Evolutionary conservation across 2,329 filamentous ascomycete species (phyloP), one percentile per base, ranked within the genome.

Genomic region (Phoma herbarum): DNA sequence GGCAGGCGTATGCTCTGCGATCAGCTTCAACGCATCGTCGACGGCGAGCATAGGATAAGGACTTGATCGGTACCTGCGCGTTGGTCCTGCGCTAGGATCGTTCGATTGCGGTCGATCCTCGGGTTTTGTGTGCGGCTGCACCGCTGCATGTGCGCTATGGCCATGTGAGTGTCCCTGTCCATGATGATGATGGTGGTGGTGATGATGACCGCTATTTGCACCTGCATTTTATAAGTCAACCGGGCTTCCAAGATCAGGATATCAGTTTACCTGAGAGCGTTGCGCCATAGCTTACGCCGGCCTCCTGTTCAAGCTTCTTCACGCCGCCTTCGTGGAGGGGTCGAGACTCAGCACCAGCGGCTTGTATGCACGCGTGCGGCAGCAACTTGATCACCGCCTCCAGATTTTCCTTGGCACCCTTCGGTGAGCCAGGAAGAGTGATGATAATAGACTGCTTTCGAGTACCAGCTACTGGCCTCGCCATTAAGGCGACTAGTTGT

Each of bases 41-140:
- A 99, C 93, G 0, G 90, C 86, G 16, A 97, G 81, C 92, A 98
- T 97, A 0, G 93, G 91, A 71, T 95, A 99, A 0, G 94, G 95
- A 0, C 93, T 98, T 54, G 90, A 87, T 43, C 95, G 85, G 74
- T 96, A 87, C 55, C 95, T 86, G 50, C 88, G 85, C 12, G 88
- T 85, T 43, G 86, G 84, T 2, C 86, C 85, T 50, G 84, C 83
- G 57, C 76, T 80, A 4, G 85, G 84, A 66, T 88, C 85, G 66
- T 89, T 88, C 10, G 87, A 85, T 60, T 83, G 77, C 22, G 76
- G 77, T 8, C 83, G 81, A 2, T 89, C 83, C 41, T 83, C 81
- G 1, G 88, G 85, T 11, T 82, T 83, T 2, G 91, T 95, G 71
- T 96, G 93, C 31, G 92, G 85, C 60, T 89, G 88, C 1, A 81